Percentiles rank a stretch among this genome's conserved stretches.
Conservation (phyloP, 2,329 filamentous ascomycete genomes). For the Xylaria sp. region DNA sequence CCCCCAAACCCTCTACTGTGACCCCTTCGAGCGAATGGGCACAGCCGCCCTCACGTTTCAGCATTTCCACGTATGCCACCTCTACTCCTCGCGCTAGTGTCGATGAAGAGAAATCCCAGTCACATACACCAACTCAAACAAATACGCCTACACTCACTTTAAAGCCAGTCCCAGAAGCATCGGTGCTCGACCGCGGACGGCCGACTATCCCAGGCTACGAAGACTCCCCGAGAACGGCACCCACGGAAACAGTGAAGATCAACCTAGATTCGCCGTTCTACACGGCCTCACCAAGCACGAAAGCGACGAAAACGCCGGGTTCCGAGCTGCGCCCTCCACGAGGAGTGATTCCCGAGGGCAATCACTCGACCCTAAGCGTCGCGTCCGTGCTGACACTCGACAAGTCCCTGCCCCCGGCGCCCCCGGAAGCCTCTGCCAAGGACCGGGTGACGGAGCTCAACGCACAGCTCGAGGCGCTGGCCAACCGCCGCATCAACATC, state of each 20-base stretch:
- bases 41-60: conserved; percentile 66
- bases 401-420: conserved; percentile 67
- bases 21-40: conserved; percentile 47
- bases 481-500: conserved; percentile 73
- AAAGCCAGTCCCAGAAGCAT: conserved; percentile 29
- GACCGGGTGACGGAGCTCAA: conserved; percentile 72
- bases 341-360: conserved; percentile 21
- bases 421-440: conserved; percentile 61
- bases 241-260: conserved; percentile 39
- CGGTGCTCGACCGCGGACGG: conserved; percentile 49
- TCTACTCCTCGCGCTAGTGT: conserved; percentile 48
- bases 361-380: conserved; percentile 31
- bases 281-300: conserved; percentile 18
- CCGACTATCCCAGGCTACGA: conserved; percentile 42
- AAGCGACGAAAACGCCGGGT: conserved; percentile 21
- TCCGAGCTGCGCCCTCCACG: conserved; percentile 8
- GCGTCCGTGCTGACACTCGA: conserved; percentile 40
- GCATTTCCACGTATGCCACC: conserved; percentile 57
- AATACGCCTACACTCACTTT: conserved; percentile 33
- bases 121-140: conserved; percentile 46
- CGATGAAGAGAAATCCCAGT: conserved; percentile 46
- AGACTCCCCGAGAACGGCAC: conserved; percentile 24
- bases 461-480: conserved; percentile 67
- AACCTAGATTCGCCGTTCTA: conserved; percentile 41
- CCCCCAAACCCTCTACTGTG: conserved; percentile 25